Conservation (phyloP, 257 asterid genomes). For the Nicotiana benthamiana region DNA sequence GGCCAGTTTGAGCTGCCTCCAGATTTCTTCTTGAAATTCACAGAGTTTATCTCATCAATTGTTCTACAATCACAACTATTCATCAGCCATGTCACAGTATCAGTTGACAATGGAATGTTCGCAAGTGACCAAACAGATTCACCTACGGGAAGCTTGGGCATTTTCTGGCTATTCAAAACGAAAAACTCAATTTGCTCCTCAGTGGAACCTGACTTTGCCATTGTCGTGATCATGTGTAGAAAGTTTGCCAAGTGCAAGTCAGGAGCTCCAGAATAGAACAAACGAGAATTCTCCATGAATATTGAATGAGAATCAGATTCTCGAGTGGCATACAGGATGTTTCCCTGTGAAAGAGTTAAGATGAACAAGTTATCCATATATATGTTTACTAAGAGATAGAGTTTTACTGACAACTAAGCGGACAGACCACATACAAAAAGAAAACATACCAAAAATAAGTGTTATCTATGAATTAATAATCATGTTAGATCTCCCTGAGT, state of each 20-base stretch:
- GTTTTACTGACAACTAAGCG: not conserved
- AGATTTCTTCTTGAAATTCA: constrained; percentile 17
- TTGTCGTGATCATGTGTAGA: constrained; percentile 72
- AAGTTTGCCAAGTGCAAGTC: constrained; percentile 80
- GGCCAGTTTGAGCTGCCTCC: constrained; percentile 55
- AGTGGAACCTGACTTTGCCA: constrained; percentile 75
- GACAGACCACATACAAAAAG: not conserved
- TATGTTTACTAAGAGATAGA: not conserved
- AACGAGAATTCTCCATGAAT: constrained; percentile 62
- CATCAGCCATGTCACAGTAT: constrained; percentile 1
- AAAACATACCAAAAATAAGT: not conserved
- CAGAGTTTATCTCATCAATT: constrained; percentile 25
- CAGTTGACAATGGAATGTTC: constrained; percentile 23
- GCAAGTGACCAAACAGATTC: constrained; percentile 67
- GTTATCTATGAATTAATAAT: not conserved
- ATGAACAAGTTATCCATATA: no score
- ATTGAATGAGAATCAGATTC: constrained; percentile 61
- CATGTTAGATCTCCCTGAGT: not conserved
- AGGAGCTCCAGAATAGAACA: constrained; percentile 45
- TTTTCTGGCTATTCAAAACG: constrained; percentile 69
- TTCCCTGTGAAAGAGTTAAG: constrained; percentile 35
- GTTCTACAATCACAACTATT: not conserved
- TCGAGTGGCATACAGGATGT: constrained; percentile 48
- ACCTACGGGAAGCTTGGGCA: constrained; percentile 54
- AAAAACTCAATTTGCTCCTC: constrained; percentile 75